phyloP scores from a whole-genome alignment of 768 basidiomycete species.

The Trametes maxima region DNA sequence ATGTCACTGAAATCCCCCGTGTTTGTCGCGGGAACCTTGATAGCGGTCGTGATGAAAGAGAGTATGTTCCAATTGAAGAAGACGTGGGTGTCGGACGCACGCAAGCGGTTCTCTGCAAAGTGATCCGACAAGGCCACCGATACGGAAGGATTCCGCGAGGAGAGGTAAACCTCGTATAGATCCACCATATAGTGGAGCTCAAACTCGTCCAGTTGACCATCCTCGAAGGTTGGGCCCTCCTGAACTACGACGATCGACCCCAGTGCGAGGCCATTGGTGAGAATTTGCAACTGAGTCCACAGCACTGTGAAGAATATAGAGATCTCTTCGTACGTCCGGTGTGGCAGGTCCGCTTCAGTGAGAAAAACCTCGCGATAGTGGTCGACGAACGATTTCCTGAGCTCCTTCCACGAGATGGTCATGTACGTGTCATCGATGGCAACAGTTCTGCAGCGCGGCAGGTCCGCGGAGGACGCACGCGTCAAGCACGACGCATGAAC shows the following conservation, averaged over 20 bases:
- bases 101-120: conserved; percentile 49
- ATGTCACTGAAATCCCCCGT: conserved; percentile 8
- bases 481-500: conserved; percentile 55
- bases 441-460: conserved; percentile 44
- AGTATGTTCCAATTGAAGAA: conserved; percentile 73
- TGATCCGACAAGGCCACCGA: conserved; percentile 57
- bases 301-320: conserved; percentile 60
- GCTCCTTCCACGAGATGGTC: conserved; percentile 50
- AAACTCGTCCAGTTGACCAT: conserved; percentile 49
- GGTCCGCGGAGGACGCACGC: conserved; percentile 26
- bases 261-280: conserved; percentile 64
- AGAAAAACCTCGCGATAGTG: conserved; percentile 50
- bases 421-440: conserved; percentile 48
- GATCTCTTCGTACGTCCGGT: conserved; percentile 68
- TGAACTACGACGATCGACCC: conserved; percentile 63
- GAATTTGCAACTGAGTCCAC: conserved; percentile 67
- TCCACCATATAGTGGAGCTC: conserved; percentile 58
- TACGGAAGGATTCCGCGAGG: conserved; percentile 41
- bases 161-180: conserved; percentile 54
- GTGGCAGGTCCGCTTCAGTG: conserved; percentile 47
- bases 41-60: conserved; percentile 57
- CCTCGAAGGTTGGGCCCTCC: conserved; percentile 19
- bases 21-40: conserved; percentile 44
- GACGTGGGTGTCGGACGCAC: conserved; percentile 46
- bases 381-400: conserved; percentile 60